These are phyloP conservation scores for Psophocarpus tetragonolobus DNA, from an alignment of 306 rosid species.

Conservation along the genomic window DNA sequence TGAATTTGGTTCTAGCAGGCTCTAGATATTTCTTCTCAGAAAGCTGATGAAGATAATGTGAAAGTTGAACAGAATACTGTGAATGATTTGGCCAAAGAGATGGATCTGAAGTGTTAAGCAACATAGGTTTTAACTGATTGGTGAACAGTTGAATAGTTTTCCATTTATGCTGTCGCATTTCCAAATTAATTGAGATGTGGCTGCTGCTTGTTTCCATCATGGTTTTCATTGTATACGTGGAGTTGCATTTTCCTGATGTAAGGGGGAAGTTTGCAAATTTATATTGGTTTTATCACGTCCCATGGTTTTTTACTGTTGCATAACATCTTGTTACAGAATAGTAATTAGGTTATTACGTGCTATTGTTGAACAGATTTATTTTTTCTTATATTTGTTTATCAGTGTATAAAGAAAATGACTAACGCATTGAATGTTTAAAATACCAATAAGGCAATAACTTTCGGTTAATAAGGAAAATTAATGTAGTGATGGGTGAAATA, in stretches of 20 bases:
- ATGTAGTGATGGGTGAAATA: neutral
- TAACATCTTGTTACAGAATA: neutral
- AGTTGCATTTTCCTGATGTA: neutral
- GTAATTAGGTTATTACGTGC: neutral
- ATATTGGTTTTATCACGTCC: neutral
- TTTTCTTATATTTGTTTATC: neutral
- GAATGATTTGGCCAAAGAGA: slow-evolving; percentile 60
- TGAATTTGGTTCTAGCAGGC: slow-evolving; percentile 54
- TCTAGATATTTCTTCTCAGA: slow-evolving; percentile 54
- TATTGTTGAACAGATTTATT: neutral
- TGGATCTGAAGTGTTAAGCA: slow-evolving; percentile 29
- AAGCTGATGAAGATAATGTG: slow-evolving; percentile 53
- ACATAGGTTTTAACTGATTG: slow-evolving; percentile 15
- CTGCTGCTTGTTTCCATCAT: slow-evolving; percentile 3
- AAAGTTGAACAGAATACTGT: slow-evolving; percentile 58
- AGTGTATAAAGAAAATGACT: neutral
- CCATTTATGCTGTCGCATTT: slow-evolving; percentile 8
- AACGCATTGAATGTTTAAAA: neutral
- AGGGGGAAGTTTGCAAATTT: slow-evolving; percentile 6
- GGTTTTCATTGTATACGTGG: neutral
- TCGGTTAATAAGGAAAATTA: neutral
- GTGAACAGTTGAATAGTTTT: slow-evolving; percentile 26
- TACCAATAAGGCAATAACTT: neutral
- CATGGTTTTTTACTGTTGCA: neutral
- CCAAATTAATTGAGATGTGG: slow-evolving; percentile 31